Conservation (phyloP, 2,329 filamentous ascomycete genomes). For the Pyrenophora tritici-repentis region DNA sequence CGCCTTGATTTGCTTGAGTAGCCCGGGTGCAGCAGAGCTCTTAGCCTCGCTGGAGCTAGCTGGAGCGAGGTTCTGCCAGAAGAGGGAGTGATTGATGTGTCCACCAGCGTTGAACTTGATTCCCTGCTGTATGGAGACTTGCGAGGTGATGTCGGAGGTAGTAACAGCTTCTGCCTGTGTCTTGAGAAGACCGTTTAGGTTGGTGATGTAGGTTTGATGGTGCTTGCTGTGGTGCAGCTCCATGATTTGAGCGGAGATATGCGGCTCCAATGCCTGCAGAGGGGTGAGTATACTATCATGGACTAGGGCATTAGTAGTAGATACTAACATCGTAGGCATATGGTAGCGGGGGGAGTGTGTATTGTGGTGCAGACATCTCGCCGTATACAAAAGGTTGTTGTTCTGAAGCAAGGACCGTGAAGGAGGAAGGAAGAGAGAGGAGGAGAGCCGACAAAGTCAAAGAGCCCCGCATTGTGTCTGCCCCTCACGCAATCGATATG, state of each 20-base stretch:
- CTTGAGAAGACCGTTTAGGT: slow-evolving; percentile 70
- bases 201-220: slow-evolving; percentile 78
- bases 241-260: slow-evolving; percentile 80
- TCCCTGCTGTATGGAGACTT: slow-evolving; percentile 69
- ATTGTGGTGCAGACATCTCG: slow-evolving; percentile 51
- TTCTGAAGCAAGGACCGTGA: slow-evolving; percentile 28
- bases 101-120: slow-evolving; percentile 91
- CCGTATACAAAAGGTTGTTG: slow-evolving; percentile 44
- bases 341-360: slow-evolving; percentile 67
- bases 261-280: slow-evolving; percentile 68
- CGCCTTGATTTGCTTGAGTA: slow-evolving; percentile 65
- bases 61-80: slow-evolving; percentile 83
- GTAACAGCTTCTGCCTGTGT: slow-evolving; percentile 63
- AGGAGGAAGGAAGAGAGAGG: slow-evolving; percentile 18
- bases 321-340: slow-evolving; percentile 71
- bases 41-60: slow-evolving; percentile 63
- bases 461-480: slow-evolving; percentile 34
- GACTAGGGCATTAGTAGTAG: not conserved
- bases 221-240: slow-evolving; percentile 80
- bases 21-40: slow-evolving; percentile 58
- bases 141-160: slow-evolving; percentile 63
- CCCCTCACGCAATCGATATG: slow-evolving; percentile 13
- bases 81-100: slow-evolving; percentile 90
- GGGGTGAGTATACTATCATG: slow-evolving; percentile 11
- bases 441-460: slow-evolving; percentile 18